Evolutionary conservation across 1,284 basidiomycete genomes (phyloP).

Genomic region (Flammula alnicola): DNA sequence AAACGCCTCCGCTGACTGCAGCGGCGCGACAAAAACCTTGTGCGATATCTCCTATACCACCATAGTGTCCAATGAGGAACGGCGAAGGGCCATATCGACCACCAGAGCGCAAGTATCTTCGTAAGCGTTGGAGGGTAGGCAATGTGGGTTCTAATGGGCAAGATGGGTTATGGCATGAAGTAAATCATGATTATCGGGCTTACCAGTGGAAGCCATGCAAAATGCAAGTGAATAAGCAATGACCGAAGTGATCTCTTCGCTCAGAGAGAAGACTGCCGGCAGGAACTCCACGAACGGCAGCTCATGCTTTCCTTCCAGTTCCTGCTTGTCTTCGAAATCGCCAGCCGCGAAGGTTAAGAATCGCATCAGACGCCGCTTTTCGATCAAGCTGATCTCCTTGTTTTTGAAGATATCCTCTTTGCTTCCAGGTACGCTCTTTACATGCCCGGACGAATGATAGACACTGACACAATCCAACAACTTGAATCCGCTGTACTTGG

Average conservation of each 20-base stretch:
- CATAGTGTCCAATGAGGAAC: conserved; percentile 94
- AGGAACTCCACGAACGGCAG: conserved; percentile 68
- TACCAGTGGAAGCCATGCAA: conserved; percentile 60
- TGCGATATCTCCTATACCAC: conserved; percentile 89
- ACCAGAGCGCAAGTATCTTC: conserved; percentile 76
- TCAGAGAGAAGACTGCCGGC: conserved; percentile 63
- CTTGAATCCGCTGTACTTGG: conserved; percentile 89
- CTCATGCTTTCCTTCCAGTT: conserved; percentile 62
- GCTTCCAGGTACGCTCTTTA: conserved; percentile 81
- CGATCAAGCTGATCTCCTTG: conserved; percentile 76
- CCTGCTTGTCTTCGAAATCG: conserved; percentile 69
- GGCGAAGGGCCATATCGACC: conserved; percentile 91
- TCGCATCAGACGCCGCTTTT: conserved; percentile 93
- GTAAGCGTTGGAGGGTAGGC: conserved; percentile 68
- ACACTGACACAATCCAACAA: conserved; percentile 81
- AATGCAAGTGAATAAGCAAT: conserved; percentile 79
- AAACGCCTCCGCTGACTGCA: conserved; percentile 85
- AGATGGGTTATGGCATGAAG: conserved; percentile 8
- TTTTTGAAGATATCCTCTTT: conserved; percentile 96
- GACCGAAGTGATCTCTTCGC: conserved; percentile 57
- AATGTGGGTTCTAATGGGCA: conserved; percentile 59
- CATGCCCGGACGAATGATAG: conserved; percentile 48
- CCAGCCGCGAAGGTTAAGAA: conserved; percentile 83
- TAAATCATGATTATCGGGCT: conserved; percentile 18
- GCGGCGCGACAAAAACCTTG: conserved; percentile 92